A percentile compares a stretch with the other conserved stretches of the same genome.
These are phyloP conservation scores for Botrytis hyacinthi DNA, from an alignment of 2,329 filamentous ascomycete genomes.

Conservation along the genomic window DNA sequence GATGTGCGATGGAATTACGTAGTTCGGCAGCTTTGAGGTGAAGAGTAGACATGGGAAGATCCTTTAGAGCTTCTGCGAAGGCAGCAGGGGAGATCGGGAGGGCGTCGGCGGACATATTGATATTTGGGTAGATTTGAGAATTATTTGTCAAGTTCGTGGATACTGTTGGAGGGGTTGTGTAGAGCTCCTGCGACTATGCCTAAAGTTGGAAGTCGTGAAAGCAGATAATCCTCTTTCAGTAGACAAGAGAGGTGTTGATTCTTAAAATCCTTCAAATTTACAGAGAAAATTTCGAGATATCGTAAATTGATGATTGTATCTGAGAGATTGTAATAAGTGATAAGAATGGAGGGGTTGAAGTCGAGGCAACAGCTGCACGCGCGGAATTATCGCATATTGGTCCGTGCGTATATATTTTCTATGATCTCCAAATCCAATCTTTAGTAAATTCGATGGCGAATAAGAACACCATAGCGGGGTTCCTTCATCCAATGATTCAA, in stretches of 20 bases:
- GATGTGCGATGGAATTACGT: conserved; percentile 70
- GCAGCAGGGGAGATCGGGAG: conserved; percentile 59
- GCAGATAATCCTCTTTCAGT: background rate
- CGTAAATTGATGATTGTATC: background rate
- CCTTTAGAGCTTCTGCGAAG: conserved; percentile 66
- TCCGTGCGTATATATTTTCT: conserved; percentile 4
- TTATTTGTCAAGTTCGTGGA: background rate
- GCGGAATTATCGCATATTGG: conserved; percentile 9
- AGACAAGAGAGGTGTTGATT: background rate
- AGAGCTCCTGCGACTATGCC: background rate
- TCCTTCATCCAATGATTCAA: conserved; percentile 2
- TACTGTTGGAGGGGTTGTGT: background rate
- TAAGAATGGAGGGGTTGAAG: conserved; percentile 13
- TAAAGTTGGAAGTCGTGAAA: background rate
- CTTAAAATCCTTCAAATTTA: background rate
- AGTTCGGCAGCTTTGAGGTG: conserved; percentile 75
- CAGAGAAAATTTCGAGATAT: background rate
- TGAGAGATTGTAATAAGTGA: background rate
- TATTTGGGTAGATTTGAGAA: background rate
- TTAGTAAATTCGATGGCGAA: background rate
- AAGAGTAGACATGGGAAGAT: conserved; percentile 61
- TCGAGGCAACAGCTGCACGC: conserved; percentile 17
- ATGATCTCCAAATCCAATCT: background rate
- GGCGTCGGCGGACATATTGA: conserved; percentile 59
- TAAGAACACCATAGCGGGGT: background rate